phyloP scores from a whole-genome alignment of 768 basidiomycete species.

The Lanmaoa rubissima region DNA sequence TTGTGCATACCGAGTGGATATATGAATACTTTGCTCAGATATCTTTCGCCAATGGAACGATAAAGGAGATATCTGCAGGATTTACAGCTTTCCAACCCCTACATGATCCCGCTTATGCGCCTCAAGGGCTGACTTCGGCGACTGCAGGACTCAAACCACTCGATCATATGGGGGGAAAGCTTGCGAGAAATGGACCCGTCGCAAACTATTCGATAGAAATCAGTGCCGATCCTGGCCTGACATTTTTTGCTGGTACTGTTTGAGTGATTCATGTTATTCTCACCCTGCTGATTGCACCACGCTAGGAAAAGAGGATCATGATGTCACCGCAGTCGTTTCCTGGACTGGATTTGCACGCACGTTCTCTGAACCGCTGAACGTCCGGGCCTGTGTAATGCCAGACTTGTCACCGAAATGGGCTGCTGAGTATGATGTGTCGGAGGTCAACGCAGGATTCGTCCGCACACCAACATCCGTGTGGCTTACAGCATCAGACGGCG shows the following conservation, averaged over 20 bases:
- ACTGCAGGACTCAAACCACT: neutral
- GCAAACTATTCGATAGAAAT: conserved; percentile 7
- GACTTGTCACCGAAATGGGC: conserved; percentile 6
- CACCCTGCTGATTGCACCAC: neutral
- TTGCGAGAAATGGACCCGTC: neutral
- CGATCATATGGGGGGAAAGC: too few relatives aligned
- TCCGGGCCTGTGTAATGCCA: neutral
- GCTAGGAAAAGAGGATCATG: neutral
- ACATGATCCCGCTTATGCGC: neutral
- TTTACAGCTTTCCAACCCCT: conserved; percentile 16
- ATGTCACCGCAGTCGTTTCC: conserved; percentile 1
- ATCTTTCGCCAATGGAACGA: conserved; percentile 14
- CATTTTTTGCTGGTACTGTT: neutral
- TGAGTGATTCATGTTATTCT: neutral
- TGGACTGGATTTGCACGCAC: conserved; percentile 11
- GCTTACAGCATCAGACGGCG: too few relatives aligned
- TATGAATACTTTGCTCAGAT: conserved; percentile 22
- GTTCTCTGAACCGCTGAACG: neutral
- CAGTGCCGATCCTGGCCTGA: neutral
- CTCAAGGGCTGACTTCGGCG: neutral
- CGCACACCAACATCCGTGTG: neutral
- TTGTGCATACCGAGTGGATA: conserved; percentile 2
- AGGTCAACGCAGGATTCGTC: too few relatives aligned
- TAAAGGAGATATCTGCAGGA: conserved; percentile 14
- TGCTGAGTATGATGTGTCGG: neutral